Evolutionary conservation across 148 eudicot species (phyloP).

Genomic region (Fagopyrum esculentum): DNA sequence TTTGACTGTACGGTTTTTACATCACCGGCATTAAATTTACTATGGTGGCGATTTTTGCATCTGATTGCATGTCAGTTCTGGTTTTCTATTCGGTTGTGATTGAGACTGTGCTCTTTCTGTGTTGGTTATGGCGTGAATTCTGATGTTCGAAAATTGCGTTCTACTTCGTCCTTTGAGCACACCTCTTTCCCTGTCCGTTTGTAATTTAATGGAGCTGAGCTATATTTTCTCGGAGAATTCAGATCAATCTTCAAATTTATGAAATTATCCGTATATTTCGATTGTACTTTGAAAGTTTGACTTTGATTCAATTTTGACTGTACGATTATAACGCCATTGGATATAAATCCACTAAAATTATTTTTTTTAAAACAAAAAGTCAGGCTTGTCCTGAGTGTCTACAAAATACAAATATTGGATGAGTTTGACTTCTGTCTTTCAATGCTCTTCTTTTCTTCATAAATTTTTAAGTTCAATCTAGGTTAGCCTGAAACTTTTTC

Average conservation of each 20-base stretch:
- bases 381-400: not conserved
- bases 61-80: too few relatives aligned
- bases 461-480: not conserved
- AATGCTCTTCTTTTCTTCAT: too few relatives aligned
- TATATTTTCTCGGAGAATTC: not conserved
- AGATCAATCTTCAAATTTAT: not conserved
- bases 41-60: too few relatives aligned
- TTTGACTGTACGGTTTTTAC: not conserved
- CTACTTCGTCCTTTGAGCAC: not conserved
- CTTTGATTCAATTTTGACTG: not conserved
- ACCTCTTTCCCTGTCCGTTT: not conserved
- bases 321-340: not conserved
- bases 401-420: not conserved
- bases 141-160: not conserved
- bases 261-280: not conserved
- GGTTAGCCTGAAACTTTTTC: not conserved
- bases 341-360: not conserved
- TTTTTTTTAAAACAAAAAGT: not conserved
- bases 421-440: not conserved
- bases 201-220: not conserved
- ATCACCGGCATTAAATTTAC: not conserved
- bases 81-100: too few relatives aligned
- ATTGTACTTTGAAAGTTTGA: not conserved
- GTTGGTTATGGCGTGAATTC: not conserved
- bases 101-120: too few relatives aligned